Percentiles rank a stretch among this genome's conserved stretches.
phyloP scores from a whole-genome alignment of 2,329 filamentous ascomycete species.

The Tolypocladium inflatum region DNA sequence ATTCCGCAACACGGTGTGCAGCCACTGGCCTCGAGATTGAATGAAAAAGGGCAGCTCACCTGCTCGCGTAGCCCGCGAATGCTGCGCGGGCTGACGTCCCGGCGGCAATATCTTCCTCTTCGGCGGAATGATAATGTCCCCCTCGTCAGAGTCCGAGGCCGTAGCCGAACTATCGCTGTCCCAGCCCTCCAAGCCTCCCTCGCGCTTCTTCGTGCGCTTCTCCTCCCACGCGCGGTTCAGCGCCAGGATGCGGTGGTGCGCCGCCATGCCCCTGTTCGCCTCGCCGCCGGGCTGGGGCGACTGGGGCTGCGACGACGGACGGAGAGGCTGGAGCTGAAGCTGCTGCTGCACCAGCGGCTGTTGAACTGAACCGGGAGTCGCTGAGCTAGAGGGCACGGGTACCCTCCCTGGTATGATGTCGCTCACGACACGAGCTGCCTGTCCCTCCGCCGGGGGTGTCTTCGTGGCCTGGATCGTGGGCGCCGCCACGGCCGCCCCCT shows the following conservation, averaged over 20 bases:
- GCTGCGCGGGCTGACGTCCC: background rate
- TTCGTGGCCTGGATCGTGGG: background rate
- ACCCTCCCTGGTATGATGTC: conserved; percentile 7
- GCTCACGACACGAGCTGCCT: conserved; percentile 11
- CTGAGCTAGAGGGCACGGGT: background rate
- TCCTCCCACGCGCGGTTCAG: conserved; percentile 21
- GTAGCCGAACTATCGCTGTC: background rate
- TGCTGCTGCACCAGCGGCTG: background rate
- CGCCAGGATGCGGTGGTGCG: conserved; percentile 14
- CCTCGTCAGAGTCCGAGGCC: background rate
- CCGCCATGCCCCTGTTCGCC: conserved; percentile 3
- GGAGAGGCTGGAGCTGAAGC: background rate
- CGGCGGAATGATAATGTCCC: background rate
- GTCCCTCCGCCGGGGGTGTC: background rate
- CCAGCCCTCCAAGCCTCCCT: background rate
- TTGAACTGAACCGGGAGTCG: background rate
- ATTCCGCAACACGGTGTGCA: background rate
- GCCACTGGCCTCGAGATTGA: background rate
- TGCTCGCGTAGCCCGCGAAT: background rate
- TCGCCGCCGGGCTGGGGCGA: background rate
- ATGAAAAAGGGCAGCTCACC: background rate
- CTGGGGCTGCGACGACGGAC: background rate
- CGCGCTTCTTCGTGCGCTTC: conserved; percentile 1
- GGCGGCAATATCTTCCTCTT: background rate
- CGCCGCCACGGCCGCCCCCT: background rate